phyloP scores from a whole-genome alignment of 2,329 filamentous ascomycete genomes.

The Colletotrichum euphorbiae region DNA sequence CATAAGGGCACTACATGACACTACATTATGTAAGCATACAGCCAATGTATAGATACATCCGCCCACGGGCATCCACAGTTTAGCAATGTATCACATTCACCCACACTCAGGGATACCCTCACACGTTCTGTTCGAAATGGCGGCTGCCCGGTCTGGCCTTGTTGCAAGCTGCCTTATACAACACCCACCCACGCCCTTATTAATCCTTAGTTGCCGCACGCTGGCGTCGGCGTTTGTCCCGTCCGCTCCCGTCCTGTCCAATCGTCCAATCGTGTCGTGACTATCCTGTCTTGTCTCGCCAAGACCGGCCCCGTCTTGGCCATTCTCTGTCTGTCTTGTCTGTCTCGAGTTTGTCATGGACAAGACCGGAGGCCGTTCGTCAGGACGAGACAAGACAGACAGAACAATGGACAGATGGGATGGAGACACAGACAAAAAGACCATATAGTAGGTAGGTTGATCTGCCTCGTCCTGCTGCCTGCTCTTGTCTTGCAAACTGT shows the following conservation, averaged over 20 bases:
- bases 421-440: not conserved
- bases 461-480: slow-evolving; percentile 8
- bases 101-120: no score
- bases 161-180: slow-evolving; percentile 11
- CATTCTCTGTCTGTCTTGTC: not conserved
- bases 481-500: not conserved
- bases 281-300: slow-evolving; percentile 3
- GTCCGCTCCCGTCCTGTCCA: not conserved
- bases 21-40: no score
- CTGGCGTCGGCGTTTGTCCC: slow-evolving; percentile 9
- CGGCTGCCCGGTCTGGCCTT: not conserved
- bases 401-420: not conserved
- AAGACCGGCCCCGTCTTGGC: not conserved
- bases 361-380: not conserved
- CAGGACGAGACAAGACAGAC: not conserved
- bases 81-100: no score
- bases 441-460: not conserved
- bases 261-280: not conserved
- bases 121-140: no score
- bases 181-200: no score
- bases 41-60: no score
- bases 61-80: no score
- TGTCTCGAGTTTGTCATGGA: no score
- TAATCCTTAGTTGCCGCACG: slow-evolving; percentile 16
- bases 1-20: no score